Percentiles rank a stretch among this genome's conserved stretches.
Conservation (phyloP, 441 rosid genomes). For the Jatropha multifida region DNA sequence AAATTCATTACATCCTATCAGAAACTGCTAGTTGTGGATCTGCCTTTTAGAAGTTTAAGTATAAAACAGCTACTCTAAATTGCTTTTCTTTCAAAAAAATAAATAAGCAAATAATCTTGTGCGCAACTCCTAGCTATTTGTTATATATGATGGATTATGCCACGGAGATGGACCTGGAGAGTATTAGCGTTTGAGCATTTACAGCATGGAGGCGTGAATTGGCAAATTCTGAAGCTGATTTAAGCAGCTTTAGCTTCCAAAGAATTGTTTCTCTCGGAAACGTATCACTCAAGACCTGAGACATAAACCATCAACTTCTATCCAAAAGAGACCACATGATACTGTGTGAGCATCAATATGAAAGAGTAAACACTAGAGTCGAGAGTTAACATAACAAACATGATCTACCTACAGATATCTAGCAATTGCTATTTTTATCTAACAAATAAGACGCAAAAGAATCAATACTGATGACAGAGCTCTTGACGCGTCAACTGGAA, state of each 20-base stretch:
- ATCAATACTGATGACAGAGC: background rate
- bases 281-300: constrained; percentile 48
- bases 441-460: background rate
- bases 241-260: constrained; percentile 63
- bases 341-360: background rate
- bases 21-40: background rate
- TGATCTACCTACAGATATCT: background rate
- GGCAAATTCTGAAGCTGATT: constrained; percentile 46
- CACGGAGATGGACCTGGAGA: constrained; percentile 45
- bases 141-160: background rate
- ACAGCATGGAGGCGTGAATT: constrained; percentile 54
- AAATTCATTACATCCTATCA: background rate
- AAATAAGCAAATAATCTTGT: background rate
- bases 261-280: constrained; percentile 50
- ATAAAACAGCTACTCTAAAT: background rate
- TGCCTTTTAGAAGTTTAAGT: background rate
- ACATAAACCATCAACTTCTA: constrained; percentile 14
- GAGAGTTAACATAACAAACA: background rate
- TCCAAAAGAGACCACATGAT: constrained; percentile 8
- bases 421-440: background rate
- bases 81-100: background rate
- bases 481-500: background rate
- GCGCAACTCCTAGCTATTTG: background rate
- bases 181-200: constrained; percentile 52
- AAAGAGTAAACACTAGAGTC: background rate